Base-by-base conservation (phyloP, 148 eudicot species). In the Polygonum maritimum region DNA sequence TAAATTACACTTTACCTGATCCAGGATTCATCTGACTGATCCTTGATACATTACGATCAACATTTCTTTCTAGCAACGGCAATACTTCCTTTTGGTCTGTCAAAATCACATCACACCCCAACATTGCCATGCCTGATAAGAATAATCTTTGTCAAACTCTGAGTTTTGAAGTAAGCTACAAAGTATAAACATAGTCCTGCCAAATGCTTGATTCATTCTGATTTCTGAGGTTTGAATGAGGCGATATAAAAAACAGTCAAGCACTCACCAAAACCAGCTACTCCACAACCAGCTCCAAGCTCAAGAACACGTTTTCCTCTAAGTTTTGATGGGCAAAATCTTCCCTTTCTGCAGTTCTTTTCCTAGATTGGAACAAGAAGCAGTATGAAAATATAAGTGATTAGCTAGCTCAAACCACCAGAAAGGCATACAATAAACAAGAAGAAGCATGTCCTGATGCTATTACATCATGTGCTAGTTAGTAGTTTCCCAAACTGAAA, bases 221-320 rank as follows among this genome's bases (percentile, higher is more conserved):
- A 26, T 26, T 26, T 26, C 31, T 26, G 31, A 26, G 31, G 31
- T 26, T 60, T 8, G 36, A 18, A 31, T 10, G 38, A 31, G 69
- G 35, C 69, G 21, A 72, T 6, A n/a, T 44, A 44, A 72, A 31
- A 73, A 26, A 38, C 21, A 76, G 90, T 73, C 76, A 35, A 26
- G 69, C 14, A 76, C 91, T 76, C 77, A 91, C 98, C 98, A 77
- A 91, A 94, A 74, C 98, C 92, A 75, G 98, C 97, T n/a, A 94
- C 94, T 80, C 98, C 98, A 82, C 98, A 94, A 78, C 98, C 98
- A 18, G 98, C 98, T 78, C 98, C 98, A 82, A 94, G 97, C 82
- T 94, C 98, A 82, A 94, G 83, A 22, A 81, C 98, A 33, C 95
- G 93, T 79, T 91, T 94, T 40, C 98, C 97, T 85, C 81, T 88